phyloP scores from a whole-genome alignment of 2,329 filamentous ascomycete genomes.

The Ophiostoma piceae region DNA sequence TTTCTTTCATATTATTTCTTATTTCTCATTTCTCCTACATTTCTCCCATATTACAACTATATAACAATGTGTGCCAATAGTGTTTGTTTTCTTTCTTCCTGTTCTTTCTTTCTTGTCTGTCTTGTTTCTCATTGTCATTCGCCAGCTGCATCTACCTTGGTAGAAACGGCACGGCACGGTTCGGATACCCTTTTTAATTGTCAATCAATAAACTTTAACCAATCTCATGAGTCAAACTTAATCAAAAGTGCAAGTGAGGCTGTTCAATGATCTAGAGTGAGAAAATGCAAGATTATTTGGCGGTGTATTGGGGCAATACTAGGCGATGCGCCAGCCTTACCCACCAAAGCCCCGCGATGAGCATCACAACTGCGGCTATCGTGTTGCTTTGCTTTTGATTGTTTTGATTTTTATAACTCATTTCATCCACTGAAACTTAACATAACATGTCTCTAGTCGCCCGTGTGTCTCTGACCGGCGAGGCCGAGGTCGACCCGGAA shows the following conservation, averaged over 20 bases:
- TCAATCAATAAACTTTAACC: not conserved
- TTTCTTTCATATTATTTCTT: not conserved
- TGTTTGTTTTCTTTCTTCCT: not conserved
- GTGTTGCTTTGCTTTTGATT: not conserved
- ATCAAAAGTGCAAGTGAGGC: not conserved
- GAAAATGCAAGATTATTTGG: not conserved
- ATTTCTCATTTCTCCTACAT: not conserved
- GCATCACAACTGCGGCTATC: not conserved
- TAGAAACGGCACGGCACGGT: not conserved
- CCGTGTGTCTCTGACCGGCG: slow-evolving; percentile 40
- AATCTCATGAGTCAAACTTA: not conserved
- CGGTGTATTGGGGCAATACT: slow-evolving; percentile 16
- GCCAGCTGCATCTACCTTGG: not conserved
- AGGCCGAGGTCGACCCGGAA: slow-evolving; percentile 44
- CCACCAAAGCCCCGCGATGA: slow-evolving; percentile 1
- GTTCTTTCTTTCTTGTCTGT: not conserved
- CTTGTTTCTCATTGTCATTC: not conserved
- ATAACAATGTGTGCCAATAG: slow-evolving; percentile 1
- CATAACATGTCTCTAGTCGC: slow-evolving; percentile 44
- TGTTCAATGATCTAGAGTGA: not conserved
- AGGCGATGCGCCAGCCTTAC: not conserved
- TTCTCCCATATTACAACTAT: not conserved
- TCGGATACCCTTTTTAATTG: slow-evolving; percentile 8
- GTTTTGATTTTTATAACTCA: not conserved
- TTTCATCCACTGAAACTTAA: not conserved